These are phyloP conservation scores for Kondoa malvinella DNA, from an alignment of 768 basidiomycete genomes.

Conservation along the genomic window DNA sequence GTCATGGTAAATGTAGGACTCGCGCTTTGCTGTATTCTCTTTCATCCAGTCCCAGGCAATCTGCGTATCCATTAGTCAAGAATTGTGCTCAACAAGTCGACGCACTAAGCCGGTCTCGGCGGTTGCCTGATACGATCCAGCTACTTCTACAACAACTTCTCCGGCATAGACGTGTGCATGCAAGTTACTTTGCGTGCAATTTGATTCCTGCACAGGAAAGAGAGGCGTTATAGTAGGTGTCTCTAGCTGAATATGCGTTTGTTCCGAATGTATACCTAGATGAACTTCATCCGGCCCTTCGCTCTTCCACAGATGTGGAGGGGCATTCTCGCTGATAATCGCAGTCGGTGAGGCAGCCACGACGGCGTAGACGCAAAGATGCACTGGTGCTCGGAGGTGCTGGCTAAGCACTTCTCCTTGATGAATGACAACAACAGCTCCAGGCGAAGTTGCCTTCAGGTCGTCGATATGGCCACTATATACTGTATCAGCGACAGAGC, in stretches of 20 bases:
- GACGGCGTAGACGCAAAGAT: neutral
- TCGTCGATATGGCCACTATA: neutral
- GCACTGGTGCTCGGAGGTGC: neutral
- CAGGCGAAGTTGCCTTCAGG: neutral
- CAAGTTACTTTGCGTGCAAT: neutral
- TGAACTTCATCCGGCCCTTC: neutral
- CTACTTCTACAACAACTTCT: neutral
- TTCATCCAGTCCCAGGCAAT: neutral
- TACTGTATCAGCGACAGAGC: too few relatives aligned
- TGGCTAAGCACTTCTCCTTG: neutral
- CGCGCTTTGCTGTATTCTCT: neutral
- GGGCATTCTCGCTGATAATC: neutral
- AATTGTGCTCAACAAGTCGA: neutral
- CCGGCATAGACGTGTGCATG: neutral
- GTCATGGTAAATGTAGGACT: neutral
- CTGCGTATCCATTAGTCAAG: neutral
- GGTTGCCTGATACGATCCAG: neutral
- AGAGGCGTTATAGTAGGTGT: neutral
- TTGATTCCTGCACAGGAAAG: neutral
- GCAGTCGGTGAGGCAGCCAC: neutral
- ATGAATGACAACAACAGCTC: neutral
- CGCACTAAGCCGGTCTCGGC: neutral
- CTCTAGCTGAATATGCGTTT: neutral
- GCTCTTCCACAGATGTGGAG: neutral
- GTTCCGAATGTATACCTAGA: neutral